Base-by-base conservation (phyloP, 2,329 filamentous ascomycete genomes). In the Annulohypoxylon truncatum region DNA sequence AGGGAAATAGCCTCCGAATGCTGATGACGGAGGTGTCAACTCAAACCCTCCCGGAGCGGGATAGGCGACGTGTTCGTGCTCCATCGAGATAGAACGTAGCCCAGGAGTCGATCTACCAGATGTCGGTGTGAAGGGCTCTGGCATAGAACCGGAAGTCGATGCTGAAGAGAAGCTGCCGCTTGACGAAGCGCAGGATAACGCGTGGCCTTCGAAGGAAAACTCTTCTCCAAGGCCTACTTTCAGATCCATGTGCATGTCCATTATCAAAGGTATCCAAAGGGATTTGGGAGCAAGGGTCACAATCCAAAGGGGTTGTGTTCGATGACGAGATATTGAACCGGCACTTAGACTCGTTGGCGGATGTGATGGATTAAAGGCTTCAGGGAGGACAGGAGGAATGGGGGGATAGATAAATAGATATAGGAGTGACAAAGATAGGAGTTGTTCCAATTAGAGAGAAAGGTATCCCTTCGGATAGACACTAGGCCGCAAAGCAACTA, bases 171-270 rank as follows among this genome's bases (percentile, higher is more conserved):
- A 78, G 60, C 75, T 76, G 20, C 71, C 61, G 6, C 68, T 67
- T 48, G 76, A 73, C 4, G 75, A 75, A 48, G 70, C 54, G 54
- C 70, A 73, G 22, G 66, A 67, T 24, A 71, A 3, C 13, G 61
- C 42, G 8, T 74, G 73, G 31, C 50, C 58, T 44, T 68, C 65
- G 28, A 77, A 73, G 47, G 61, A 55, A 56, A 75, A 74, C 6
- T 72, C 71, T 15, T 73, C 71, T 47, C 72, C 71, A n/a, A 74
- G 71, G 15, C 64, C 67, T 50, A 69, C 66, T 55, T 58, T 64
- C 51, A 72, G 40, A 60, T 79, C 77, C 75, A 83, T 76, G 77
- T 81, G 70, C 77, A 73, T 66, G 24, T 73, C 64, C 72, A 75
- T 76, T 60, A 47, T 71, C 44, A 33, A 31, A 44, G 42, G 58